Conservation (phyloP, 768 basidiomycete species). For the Piloderma croceum region DNA sequence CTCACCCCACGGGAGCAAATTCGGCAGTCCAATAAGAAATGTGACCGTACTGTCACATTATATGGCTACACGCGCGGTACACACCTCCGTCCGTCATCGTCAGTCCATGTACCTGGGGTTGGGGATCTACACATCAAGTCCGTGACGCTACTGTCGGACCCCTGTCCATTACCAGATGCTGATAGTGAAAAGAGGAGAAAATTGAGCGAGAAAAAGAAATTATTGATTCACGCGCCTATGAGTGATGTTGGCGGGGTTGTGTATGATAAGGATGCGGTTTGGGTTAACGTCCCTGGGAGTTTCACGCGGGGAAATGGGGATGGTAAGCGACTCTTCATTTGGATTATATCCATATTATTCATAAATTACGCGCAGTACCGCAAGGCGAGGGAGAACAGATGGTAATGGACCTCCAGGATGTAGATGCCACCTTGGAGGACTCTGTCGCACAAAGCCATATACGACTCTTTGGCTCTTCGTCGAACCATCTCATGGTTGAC, state of each 20-base stretch:
- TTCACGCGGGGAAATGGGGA: constrained; percentile 76
- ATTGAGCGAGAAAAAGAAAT: constrained; percentile 90
- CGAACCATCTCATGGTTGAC: constrained; percentile 53
- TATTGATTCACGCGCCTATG: constrained; percentile 95
- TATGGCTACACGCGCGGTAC: constrained; percentile 95
- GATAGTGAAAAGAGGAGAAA: constrained; percentile 89
- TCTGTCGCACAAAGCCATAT: constrained; percentile 77
- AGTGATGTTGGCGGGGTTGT: constrained; percentile 95
- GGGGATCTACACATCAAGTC: constrained; percentile 80
- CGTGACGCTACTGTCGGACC: constrained; percentile 79
- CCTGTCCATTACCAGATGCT: constrained; percentile 88
- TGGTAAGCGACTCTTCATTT: constrained; percentile 33
- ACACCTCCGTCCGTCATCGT: constrained; percentile 67
- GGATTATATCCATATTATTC: neutral
- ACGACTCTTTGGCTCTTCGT: constrained; percentile 76
- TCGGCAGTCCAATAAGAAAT: constrained; percentile 74
- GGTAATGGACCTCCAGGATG: constrained; percentile 96
- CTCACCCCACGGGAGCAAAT: constrained; percentile 84
- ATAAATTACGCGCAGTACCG: constrained; percentile 38
- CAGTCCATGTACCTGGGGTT: constrained; percentile 91
- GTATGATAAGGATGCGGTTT: constrained; percentile 98
- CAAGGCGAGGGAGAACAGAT: constrained; percentile 96
- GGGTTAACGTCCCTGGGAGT: constrained; percentile 94
- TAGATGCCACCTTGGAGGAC: constrained; percentile 74
- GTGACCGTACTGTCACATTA: constrained; percentile 88